Conservation (phyloP, 352 stramenopile species). For the Globisporangium viniferum region DNA sequence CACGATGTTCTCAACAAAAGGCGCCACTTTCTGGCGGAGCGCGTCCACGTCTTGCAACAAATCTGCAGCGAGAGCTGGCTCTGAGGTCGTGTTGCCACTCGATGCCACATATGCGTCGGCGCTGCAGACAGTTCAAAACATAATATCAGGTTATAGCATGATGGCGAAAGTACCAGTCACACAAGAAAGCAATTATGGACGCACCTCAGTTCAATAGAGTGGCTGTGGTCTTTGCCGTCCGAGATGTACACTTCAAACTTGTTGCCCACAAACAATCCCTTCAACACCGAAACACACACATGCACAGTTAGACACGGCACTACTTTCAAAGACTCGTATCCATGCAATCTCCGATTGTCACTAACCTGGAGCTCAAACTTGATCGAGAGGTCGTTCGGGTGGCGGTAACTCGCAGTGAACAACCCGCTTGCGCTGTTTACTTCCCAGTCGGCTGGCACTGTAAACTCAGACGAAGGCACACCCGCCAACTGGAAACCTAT, state of each 20-base stretch:
- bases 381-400: slow-evolving; percentile 45
- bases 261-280: slow-evolving; percentile 71
- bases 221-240: slow-evolving; percentile 54
- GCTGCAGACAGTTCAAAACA: neutral
- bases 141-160: no score
- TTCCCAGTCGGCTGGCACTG: slow-evolving; percentile 54
- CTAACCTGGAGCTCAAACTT: slow-evolving; percentile 64
- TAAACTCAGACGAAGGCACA: slow-evolving; percentile 20
- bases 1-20: slow-evolving; percentile 54
- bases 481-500: slow-evolving; percentile 16
- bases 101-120: slow-evolving; percentile 4
- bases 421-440: slow-evolving; percentile 55
- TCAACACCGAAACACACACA: neutral
- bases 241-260: slow-evolving; percentile 83
- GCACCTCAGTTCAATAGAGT: slow-evolving; percentile 75
- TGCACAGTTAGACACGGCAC: neutral
- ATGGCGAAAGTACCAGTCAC: no score
- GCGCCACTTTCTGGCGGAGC: slow-evolving; percentile 47
- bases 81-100: slow-evolving; percentile 1
- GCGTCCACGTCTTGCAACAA: slow-evolving; percentile 45
- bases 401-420: slow-evolving; percentile 53
- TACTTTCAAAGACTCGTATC: neutral
- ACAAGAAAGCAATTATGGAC: neutral
- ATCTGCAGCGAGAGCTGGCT: slow-evolving; percentile 28
- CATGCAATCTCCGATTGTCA: neutral